Conservation (phyloP, 805 yeast genomes). For the Ogataea saltuana region DNA sequence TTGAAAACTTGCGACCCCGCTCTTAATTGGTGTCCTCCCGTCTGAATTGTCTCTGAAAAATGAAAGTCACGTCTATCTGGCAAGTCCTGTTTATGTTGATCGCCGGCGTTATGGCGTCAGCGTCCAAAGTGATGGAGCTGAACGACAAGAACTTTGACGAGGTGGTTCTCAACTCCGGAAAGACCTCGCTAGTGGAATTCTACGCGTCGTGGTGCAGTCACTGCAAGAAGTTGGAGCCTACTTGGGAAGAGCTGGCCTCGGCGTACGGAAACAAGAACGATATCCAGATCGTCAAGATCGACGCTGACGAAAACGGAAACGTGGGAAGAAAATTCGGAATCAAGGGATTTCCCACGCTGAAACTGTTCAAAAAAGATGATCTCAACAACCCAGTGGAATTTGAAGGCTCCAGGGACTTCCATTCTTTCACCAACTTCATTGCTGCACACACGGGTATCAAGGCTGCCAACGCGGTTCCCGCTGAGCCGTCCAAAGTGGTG, state of each 20-base stretch:
- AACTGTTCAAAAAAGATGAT: slow-evolving; percentile 53
- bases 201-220: slow-evolving; percentile 77
- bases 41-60: no score
- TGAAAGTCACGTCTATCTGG: background rate
- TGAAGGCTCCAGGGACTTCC: slow-evolving; percentile 53
- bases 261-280: slow-evolving; percentile 22
- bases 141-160: slow-evolving; percentile 54
- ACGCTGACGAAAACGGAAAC: slow-evolving; percentile 58
- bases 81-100: background rate
- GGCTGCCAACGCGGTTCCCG: slow-evolving; percentile 18
- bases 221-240: slow-evolving; percentile 59
- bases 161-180: slow-evolving; percentile 57
- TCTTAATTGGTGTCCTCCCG: no score
- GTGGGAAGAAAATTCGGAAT: slow-evolving; percentile 52
- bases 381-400: slow-evolving; percentile 52
- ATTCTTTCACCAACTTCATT: slow-evolving; percentile 52
- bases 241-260: slow-evolving; percentile 37
- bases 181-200: slow-evolving; percentile 75
- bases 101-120: slow-evolving; percentile 2
- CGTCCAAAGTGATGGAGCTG: slow-evolving; percentile 38
- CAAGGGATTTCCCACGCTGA: slow-evolving; percentile 66
- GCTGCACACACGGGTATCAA: slow-evolving; percentile 38
- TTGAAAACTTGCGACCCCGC: no score
- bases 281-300: slow-evolving; percentile 46
- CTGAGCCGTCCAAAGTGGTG: slow-evolving; percentile 25